Evolutionary conservation across 2,329 filamentous ascomycete genomes (phyloP), one percentile per base, ranked within the genome.

Genomic region (Penicillium sp.): DNA sequence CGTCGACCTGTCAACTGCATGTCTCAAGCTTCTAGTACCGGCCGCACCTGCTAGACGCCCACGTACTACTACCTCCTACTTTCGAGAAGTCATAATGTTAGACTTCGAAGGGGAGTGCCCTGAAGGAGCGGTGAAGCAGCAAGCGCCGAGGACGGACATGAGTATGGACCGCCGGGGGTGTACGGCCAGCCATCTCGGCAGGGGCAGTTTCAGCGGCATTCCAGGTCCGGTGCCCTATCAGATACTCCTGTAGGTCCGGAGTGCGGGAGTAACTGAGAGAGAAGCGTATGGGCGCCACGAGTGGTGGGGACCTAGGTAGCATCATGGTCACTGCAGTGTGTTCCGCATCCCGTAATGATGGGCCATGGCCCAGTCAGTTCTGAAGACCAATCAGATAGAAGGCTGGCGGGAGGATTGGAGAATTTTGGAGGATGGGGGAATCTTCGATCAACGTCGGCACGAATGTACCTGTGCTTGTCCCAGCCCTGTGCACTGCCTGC

Each of bases 401-500:
- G 28, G 28, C 32, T n/a, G 47, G 42, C 50, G 37, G 52, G 47
- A 52, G 44, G 29, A 52, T 52, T 51, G 48, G 53, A 52, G 51
- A 52, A 50, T 55, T 44, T 37, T 18, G 24, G 38, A 23, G 12
- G 13, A n/a, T 15, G n/a, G 38, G 23, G 27, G 37, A n/a, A 40
- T 40, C 20, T 24, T 7, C 49, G 57, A 59, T 59, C 53, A 49
- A 31, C 47, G 55, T 58, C 54, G 52, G 54, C 57, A 56, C 53
- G 38, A 40, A 40, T 40, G 38, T 15, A 13, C 38, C 33, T 37
- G 8, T 37, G 5, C 32, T 18, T 35, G 18, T 15, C 33, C 33
- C 33, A 37, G 33, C 33, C 33, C 18, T 37, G 32, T 20, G 6
- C 32, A 33, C 32, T 33, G n/a, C 32, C 31, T 32, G 12, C 31